Base-by-base conservation (phyloP, 108 stramenopile genomes). In the Seminavis robusta region DNA sequence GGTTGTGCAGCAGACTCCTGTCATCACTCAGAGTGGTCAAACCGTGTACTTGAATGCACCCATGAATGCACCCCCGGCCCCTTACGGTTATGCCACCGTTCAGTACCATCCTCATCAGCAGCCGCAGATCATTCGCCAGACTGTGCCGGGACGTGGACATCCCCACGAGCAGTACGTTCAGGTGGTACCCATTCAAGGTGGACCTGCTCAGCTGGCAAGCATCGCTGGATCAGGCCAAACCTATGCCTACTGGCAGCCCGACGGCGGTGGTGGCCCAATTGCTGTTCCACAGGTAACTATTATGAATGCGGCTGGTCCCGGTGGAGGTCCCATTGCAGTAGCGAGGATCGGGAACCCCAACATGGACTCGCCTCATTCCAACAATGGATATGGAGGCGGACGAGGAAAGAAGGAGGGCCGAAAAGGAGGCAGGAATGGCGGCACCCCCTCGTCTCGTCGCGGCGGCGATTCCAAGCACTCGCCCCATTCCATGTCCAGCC, bases 111-210 rank as follows among this genome's bases (percentile, higher is more conserved):
- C 74, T 39, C 58, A 63, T 20, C 46, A 64, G 19, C 75, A 69
- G 4, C 75, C 74, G 33, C 61, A 65, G 24, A 56, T 75, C 9
- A 42, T 56, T 9, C 73, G 71, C 13, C 67, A 62, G 33, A 17
- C 20, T 2, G 23, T 44, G 20, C 4, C 40, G 23, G 36, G 16
- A 24, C 33, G 58, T 23, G 44, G 42, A 11, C 47, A 43, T 13
- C 63, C 59, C 0, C 49, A 55, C 37, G 69, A 76, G 23, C 80
- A 80, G 50, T 86, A 78, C 51, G 58, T 86, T 24, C 73, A 79
- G 3, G 61, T 86, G 28, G 70, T 86, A 27, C 83, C 86, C 16
- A 71, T 80, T 29, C 81, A 80, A 62, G 61, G 77, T 24, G 60
- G 64, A 1, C 63, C 53, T 10, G 53, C 21, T 26, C 53, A 61